These are phyloP conservation scores for Beauveria scarabaeidicola DNA, from an alignment of 2,329 filamentous ascomycete species.

Conservation along the genomic window DNA sequence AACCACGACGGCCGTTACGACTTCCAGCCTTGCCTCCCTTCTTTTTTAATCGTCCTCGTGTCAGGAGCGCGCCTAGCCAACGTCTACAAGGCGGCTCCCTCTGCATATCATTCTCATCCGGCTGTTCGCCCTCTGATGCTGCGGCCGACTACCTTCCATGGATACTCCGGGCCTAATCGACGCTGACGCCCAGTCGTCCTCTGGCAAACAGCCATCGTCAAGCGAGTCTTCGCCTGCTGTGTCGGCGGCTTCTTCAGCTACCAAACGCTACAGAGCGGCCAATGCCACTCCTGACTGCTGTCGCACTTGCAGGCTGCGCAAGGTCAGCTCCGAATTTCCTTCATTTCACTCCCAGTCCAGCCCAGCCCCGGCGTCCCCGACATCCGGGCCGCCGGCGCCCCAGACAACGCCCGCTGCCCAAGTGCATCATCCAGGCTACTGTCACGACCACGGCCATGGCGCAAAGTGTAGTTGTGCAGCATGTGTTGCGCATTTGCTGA, in stretches of 20 bases:
- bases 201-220: slow-evolving; percentile 7
- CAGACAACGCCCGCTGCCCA: not conserved
- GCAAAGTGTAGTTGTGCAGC: not conserved
- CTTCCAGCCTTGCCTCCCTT: not conserved
- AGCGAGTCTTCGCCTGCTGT: slow-evolving; percentile 9
- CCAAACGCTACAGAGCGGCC: slow-evolving; percentile 26
- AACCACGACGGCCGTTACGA: not conserved
- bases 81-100: not conserved
- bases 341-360: not conserved
- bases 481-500: not conserved
- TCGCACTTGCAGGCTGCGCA: slow-evolving; percentile 30
- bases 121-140: not conserved
- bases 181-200: not conserved
- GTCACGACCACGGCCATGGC: not conserved
- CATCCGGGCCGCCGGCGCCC: not conserved
- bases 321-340: slow-evolving; percentile 19
- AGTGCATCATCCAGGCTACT: not conserved
- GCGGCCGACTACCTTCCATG: slow-evolving; percentile 1
- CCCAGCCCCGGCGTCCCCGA: not conserved
- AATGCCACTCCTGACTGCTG: slow-evolving; percentile 24
- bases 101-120: not conserved
- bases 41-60: not conserved
- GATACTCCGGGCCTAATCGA: not conserved
- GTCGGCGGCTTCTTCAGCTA: slow-evolving; percentile 15
- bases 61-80: not conserved